Conservation (phyloP, 2,329 filamentous ascomycete species). For the Setomelanomma holmii region DNA sequence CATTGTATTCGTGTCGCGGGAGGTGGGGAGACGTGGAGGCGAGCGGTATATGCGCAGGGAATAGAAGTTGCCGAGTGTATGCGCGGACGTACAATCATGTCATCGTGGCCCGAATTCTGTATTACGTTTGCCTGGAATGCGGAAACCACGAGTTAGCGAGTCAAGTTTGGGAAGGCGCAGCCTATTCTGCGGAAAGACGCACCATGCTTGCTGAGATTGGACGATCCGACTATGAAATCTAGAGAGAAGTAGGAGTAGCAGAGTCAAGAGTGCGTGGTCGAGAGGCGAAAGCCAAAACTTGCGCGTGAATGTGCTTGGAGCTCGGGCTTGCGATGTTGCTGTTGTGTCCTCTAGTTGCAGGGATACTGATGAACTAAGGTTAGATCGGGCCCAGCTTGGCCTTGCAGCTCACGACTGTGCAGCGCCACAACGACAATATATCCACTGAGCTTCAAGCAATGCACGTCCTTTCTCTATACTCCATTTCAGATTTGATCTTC, state of each 20-base stretch:
- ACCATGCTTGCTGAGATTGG: slow-evolving; percentile 27
- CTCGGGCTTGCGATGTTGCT: slow-evolving; percentile 32
- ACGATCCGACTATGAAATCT: not conserved
- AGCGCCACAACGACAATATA: too few species aligned
- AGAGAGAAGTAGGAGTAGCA: not conserved
- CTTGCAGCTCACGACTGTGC: not conserved
- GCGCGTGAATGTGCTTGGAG: slow-evolving; percentile 25
- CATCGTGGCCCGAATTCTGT: slow-evolving; percentile 89
- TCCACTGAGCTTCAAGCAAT: too few species aligned
- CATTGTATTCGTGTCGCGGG: slow-evolving; percentile 16
- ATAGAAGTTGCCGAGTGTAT: slow-evolving; percentile 4
- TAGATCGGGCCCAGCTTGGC: slow-evolving; percentile 21
- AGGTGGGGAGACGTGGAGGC: not conserved
- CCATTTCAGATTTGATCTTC: too few species aligned
- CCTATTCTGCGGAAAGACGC: slow-evolving; percentile 16
- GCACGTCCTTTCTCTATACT: too few species aligned
- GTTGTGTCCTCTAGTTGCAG: slow-evolving; percentile 43
- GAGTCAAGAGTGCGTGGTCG: slow-evolving; percentile 10
- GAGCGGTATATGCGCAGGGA: slow-evolving; percentile 4
- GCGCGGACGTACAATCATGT: slow-evolving; percentile 89
- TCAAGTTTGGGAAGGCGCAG: slow-evolving; percentile 31
- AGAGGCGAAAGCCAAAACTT: slow-evolving; percentile 14
- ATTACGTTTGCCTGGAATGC: slow-evolving; percentile 73
- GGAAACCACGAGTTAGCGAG: slow-evolving; percentile 39
- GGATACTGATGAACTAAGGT: slow-evolving; percentile 43